phyloP scores from a whole-genome alignment of 2,329 filamentous ascomycete genomes.

The Diaporthe sp. region DNA sequence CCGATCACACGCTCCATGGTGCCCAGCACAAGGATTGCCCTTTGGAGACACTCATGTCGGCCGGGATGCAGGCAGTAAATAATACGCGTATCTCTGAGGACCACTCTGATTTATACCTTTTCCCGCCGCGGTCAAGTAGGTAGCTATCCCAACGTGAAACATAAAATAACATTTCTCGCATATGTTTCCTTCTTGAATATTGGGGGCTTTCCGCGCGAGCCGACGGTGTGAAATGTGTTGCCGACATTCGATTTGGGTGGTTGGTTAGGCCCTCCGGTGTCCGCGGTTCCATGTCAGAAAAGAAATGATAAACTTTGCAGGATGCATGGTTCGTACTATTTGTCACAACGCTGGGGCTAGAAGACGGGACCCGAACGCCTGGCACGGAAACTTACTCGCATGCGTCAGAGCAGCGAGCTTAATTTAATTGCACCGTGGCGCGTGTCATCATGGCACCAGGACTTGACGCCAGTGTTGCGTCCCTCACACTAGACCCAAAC shows the following conservation, averaged over 20 bases:
- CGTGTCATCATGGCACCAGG: background rate
- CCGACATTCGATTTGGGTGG: background rate
- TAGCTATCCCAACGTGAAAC: no score
- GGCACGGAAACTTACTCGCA: constrained; percentile 21
- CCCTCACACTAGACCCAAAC: background rate
- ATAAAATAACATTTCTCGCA: background rate
- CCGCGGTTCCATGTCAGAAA: background rate
- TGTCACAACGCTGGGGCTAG: constrained; percentile 15
- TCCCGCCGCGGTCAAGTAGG: no score
- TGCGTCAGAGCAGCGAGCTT: constrained; percentile 15
- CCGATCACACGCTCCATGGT: no score
- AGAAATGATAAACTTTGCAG: background rate
- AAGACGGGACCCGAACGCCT: constrained; percentile 1
- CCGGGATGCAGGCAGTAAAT: background rate
- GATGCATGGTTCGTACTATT: background rate
- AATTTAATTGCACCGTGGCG: background rate
- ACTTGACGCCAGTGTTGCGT: background rate
- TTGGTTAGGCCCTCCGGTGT: background rate
- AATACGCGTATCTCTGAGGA: background rate
- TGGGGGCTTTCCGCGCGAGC: background rate
- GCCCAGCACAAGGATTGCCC: background rate
- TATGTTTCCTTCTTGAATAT: background rate
- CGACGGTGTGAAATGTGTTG: background rate
- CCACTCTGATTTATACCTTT: background rate
- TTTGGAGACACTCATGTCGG: background rate